phyloP scores from a whole-genome alignment of 306 rosid species.

The Potentilla sterilis region DNA sequence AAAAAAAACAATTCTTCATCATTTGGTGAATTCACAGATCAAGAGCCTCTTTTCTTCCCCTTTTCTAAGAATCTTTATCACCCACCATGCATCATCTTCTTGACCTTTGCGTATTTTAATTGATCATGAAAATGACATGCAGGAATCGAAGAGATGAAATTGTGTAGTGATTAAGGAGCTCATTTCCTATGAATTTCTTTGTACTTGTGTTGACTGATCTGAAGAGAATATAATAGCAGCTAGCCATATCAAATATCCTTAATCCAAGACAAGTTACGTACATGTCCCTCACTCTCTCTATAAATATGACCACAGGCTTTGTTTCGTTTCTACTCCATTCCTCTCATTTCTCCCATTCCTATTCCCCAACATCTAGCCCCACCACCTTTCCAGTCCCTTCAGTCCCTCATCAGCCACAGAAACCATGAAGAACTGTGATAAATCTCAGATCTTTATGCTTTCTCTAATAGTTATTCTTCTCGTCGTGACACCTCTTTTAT shows the following conservation, averaged over 20 bases:
- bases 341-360: conserved; percentile 8
- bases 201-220: conserved; percentile 8
- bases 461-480: conserved; percentile 53
- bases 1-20: too few relatives aligned
- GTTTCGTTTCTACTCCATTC: conserved; percentile 25
- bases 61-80: too few relatives aligned
- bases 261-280: background rate
- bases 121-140: conserved; percentile 3
- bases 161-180: background rate
- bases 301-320: conserved; percentile 34
- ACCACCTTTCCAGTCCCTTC: conserved; percentile 10
- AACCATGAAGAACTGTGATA: conserved; percentile 46
- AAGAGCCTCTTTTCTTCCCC: too few relatives aligned
- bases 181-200: conserved; percentile 5
- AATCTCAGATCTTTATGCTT: conserved; percentile 53
- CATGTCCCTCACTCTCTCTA: conserved; percentile 15
- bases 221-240: background rate
- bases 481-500: conserved; percentile 53
- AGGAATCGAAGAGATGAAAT: background rate
- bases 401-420: conserved; percentile 7
- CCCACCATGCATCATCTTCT: too few relatives aligned
- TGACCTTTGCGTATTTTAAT: too few relatives aligned
- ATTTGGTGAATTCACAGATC: too few relatives aligned
- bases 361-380: background rate
- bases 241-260: background rate